Base-by-base conservation (phyloP, 2,329 filamentous ascomycete species). In the Amauroascus niger region DNA sequence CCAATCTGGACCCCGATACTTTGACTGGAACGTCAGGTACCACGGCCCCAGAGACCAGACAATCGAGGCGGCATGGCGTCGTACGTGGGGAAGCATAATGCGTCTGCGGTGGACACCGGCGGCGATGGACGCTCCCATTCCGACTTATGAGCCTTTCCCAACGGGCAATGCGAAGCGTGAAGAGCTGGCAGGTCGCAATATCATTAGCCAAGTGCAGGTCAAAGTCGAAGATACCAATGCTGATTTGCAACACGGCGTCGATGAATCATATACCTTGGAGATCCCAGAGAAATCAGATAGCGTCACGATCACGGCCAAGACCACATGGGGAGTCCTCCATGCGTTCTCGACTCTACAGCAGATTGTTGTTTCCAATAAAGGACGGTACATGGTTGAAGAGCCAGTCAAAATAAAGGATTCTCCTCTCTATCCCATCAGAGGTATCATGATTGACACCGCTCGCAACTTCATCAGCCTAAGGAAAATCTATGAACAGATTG, bases 321-420 rank as follows among this genome's bases (percentile, higher is more conserved):
- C 77, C 0, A 69, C 75, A 44, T 80, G 77, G 69, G 77, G 77
- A 35, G 77, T 74, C 16, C 69, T 80, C 9, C 76, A 79, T 60
- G 77, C 77, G 8, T 75, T 80, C 58, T 79, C 75, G 18, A 80
- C 77, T n/a, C 66, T 80, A 50, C 77, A 80, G 64, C 77, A 80
- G 60, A 66, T 80, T 43, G 64, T 79, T 59, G 72, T 69, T 1
- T 69, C 76, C 48, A 72, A 71, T 30, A 58, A 63, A 2, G 68
- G 71, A 24, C 69, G 70, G 14, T 60, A 79, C 55, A 67, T 78
- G 13, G 66, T 80, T 40, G 77, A 80, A 62, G 72, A 79, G 60
- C 75, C 77, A 3, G 77, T 80, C 39, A 66, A 65, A 18, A 75
- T 80, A 57, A 57, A 69, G 40, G 77, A 80, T 60, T 63, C 67